These are phyloP conservation scores for Russula virescens DNA, from an alignment of 768 basidiomycete genomes.

Conservation along the genomic window DNA sequence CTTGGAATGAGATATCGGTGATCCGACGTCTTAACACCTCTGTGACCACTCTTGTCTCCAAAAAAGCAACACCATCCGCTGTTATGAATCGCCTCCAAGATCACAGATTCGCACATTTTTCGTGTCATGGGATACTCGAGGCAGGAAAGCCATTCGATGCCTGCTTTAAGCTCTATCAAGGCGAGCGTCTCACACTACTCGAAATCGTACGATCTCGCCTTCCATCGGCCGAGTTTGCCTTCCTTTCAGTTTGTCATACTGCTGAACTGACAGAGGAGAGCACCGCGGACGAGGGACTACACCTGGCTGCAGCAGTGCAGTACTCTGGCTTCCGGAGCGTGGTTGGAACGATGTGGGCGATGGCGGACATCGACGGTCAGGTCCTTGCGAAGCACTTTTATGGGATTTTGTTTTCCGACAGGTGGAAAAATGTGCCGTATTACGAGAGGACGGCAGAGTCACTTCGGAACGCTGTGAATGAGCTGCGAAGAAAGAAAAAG, in stretches of 20 bases:
- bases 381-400: not conserved
- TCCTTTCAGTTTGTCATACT: not conserved
- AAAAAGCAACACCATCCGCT: not conserved
- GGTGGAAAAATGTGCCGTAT: not conserved
- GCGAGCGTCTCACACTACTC: not conserved
- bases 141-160: not conserved
- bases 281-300: slow-evolving; percentile 11
- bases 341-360: not conserved
- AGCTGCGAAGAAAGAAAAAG: too few species aligned
- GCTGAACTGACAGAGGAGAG: not conserved
- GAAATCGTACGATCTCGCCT: not conserved
- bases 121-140: slow-evolving; percentile 8
- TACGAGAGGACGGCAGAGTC: not conserved
- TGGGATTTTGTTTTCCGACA: too few species aligned
- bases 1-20: not conserved
- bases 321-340: slow-evolving; percentile 11
- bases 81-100: not conserved
- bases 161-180: not conserved
- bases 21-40: not conserved
- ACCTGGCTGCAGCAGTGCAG: slow-evolving; percentile 16
- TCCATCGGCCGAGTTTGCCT: not conserved
- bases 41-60: not conserved
- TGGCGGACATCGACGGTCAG: not conserved
- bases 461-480: not conserved
- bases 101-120: not conserved